Conservation (phyloP, 1,284 basidiomycete species). For the Ustilago loliicola region DNA sequence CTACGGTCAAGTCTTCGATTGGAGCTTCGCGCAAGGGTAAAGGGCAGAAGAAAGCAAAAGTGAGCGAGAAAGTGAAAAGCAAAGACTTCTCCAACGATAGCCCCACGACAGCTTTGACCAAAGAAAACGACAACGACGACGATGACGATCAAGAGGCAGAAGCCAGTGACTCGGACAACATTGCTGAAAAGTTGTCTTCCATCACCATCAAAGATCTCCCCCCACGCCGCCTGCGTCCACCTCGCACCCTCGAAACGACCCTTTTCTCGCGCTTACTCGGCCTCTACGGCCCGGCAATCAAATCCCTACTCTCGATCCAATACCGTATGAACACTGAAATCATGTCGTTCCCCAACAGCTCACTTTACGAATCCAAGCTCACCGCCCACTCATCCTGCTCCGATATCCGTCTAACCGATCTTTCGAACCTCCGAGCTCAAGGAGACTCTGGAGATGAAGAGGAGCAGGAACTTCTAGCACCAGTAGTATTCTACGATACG, state of each 20-base stretch:
- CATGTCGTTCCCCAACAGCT: constrained; percentile 85
- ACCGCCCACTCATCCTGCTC: constrained; percentile 81
- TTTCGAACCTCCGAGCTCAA: constrained; percentile 68
- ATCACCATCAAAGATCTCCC: not conserved
- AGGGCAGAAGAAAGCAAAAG: not conserved
- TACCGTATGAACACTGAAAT: constrained; percentile 86
- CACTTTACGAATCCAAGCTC: constrained; percentile 83
- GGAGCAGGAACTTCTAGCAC: constrained; percentile 79
- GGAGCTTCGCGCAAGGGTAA: not conserved
- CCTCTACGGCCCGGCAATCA: constrained; percentile 86
- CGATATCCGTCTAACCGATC: constrained; percentile 79
- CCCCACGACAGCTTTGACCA: constrained; percentile 12
- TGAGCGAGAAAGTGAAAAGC: not conserved
- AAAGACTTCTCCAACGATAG: constrained; percentile 17
- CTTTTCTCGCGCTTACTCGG: constrained; percentile 90
- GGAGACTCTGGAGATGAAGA: constrained; percentile 73
- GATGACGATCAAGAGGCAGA: not conserved
- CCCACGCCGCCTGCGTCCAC: constrained; percentile 74
- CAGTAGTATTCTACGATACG: constrained; percentile 91
- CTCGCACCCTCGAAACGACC: constrained; percentile 85
- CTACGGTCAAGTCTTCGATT: constrained; percentile 78
- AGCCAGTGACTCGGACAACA: not conserved
- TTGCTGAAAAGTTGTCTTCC: constrained; percentile 14
- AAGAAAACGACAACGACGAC: constrained; percentile 8
- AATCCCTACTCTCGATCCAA: constrained; percentile 80